phyloP scores from a whole-genome alignment of 2,329 filamentous ascomycete genomes.

The Bipolaris cookei region DNA sequence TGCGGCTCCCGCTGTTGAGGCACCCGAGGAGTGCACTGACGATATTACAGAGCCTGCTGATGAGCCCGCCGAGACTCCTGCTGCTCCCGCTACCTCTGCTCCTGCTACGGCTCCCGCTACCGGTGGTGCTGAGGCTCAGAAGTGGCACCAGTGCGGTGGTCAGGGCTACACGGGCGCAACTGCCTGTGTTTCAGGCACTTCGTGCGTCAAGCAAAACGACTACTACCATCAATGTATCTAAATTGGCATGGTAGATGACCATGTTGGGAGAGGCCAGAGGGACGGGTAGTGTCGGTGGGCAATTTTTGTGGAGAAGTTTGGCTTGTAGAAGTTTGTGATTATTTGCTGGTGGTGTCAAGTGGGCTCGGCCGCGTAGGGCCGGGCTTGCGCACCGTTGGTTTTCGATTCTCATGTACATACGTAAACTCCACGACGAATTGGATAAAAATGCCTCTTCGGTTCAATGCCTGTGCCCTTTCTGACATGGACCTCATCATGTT shows the following conservation, averaged over 20 bases:
- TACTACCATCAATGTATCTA: constrained; percentile 57
- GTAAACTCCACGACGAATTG: constrained; percentile 8
- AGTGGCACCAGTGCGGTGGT: constrained; percentile 57
- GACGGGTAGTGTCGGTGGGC: neutral
- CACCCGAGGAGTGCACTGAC: neutral
- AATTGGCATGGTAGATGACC: neutral
- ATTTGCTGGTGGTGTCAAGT: constrained; percentile 13
- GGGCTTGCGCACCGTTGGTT: constrained; percentile 11
- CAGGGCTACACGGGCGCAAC: constrained; percentile 51
- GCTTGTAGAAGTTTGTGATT: constrained; percentile 2
- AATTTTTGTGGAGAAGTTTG: constrained; percentile 3
- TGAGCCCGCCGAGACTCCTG: neutral
- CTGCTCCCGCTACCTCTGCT: constrained; percentile 31
- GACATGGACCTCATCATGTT: neutral
- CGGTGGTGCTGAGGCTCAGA: constrained; percentile 29
- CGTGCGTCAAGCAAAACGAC: constrained; percentile 51
- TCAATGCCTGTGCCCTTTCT: neutral
- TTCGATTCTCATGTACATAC: constrained; percentile 31
- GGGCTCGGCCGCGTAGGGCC: constrained; percentile 16
- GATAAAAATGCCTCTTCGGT: constrained; percentile 10
- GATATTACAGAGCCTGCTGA: neutral
- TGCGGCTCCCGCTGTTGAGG: neutral
- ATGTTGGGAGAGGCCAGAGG: neutral
- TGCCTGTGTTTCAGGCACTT: constrained; percentile 48
- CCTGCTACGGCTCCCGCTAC: constrained; percentile 24